A percentile compares a stretch with the other conserved stretches of the same genome.
phyloP scores from a whole-genome alignment of 2,329 filamentous ascomycete genomes.

The Xylariaceae sp. region DNA sequence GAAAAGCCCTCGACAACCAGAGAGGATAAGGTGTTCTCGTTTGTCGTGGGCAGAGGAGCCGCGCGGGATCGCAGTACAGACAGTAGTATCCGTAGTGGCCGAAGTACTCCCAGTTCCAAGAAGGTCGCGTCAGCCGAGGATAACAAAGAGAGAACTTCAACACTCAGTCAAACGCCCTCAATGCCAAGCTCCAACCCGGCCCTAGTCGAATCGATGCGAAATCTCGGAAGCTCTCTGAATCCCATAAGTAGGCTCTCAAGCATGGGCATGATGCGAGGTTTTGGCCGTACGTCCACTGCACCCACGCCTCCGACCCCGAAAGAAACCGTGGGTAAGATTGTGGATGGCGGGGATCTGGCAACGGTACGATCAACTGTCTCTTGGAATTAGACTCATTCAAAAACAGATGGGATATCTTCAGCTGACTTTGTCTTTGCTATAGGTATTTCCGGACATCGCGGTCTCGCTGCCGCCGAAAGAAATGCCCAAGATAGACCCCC shows the following conservation, averaged over 20 bases:
- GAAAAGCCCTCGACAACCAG: conserved; percentile 32
- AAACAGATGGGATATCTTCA: background rate
- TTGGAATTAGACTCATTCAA: background rate
- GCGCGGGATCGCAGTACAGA: conserved; percentile 71
- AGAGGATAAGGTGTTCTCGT: conserved; percentile 64
- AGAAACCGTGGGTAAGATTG: conserved; percentile 32
- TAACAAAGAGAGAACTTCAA: conserved; percentile 37
- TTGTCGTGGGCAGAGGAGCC: conserved; percentile 63
- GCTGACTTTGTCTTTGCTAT: conserved; percentile 2
- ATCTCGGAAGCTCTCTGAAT: conserved; percentile 74
- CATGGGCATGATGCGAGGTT: conserved; percentile 70
- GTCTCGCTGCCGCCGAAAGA: conserved; percentile 52
- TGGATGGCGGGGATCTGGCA: conserved; percentile 54
- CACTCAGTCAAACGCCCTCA: conserved; percentile 31
- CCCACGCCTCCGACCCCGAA: conserved; percentile 39
- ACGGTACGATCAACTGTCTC: conserved; percentile 42
- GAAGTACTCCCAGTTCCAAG: conserved; percentile 59
- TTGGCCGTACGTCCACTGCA: conserved; percentile 56
- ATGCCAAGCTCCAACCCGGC: conserved; percentile 49
- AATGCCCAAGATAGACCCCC: conserved; percentile 55
- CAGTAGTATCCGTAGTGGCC: conserved; percentile 65
- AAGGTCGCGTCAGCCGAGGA: conserved; percentile 45
- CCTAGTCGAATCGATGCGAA: conserved; percentile 74
- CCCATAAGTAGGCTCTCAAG: conserved; percentile 73
- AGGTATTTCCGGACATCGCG: conserved; percentile 61